phyloP scores from a whole-genome alignment of 345 rosid genomes.

The Anacardium occidentale region DNA sequence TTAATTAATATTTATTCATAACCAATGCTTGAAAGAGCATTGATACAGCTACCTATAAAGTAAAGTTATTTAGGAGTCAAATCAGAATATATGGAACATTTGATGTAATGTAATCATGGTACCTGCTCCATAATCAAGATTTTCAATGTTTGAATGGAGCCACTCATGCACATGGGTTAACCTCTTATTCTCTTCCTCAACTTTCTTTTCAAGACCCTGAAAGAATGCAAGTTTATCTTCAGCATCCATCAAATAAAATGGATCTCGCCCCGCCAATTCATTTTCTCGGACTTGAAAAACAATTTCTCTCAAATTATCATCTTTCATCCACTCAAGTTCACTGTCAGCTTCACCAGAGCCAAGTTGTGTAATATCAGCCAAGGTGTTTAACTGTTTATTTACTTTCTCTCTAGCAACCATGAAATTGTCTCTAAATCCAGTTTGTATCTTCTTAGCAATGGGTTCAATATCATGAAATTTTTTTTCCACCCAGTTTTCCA shows the following conservation, averaged over 20 bases:
- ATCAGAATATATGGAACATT: neutral
- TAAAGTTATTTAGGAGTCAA: neutral
- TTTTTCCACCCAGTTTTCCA: conserved; percentile 64
- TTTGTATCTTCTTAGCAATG: conserved; percentile 56
- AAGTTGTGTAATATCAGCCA: conserved; percentile 43
- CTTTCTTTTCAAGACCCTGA: conserved; percentile 79
- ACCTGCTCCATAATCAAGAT: conserved; percentile 95
- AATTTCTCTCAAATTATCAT: conserved; percentile 68
- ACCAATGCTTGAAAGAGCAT: neutral
- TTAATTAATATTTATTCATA: neutral
- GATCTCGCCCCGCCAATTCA: conserved; percentile 81
- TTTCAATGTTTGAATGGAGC: conserved; percentile 85
- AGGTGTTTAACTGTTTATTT: conserved; percentile 29
- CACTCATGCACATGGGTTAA: conserved; percentile 63
- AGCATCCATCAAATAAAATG: conserved; percentile 69
- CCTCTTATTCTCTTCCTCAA: conserved; percentile 76
- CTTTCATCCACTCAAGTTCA: conserved; percentile 91
- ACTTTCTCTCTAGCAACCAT: conserved; percentile 63
- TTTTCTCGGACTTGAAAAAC: conserved; percentile 89
- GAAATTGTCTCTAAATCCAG: conserved; percentile 73
- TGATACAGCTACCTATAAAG: neutral
- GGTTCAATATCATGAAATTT: conserved; percentile 71
- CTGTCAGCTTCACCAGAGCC: conserved; percentile 42
- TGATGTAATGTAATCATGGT: conserved; percentile 10
- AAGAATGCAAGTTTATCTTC: conserved; percentile 74